Conservation (phyloP, 495 filamentous ascomycete genomes). For the Friedmanniomyces simplex region DNA sequence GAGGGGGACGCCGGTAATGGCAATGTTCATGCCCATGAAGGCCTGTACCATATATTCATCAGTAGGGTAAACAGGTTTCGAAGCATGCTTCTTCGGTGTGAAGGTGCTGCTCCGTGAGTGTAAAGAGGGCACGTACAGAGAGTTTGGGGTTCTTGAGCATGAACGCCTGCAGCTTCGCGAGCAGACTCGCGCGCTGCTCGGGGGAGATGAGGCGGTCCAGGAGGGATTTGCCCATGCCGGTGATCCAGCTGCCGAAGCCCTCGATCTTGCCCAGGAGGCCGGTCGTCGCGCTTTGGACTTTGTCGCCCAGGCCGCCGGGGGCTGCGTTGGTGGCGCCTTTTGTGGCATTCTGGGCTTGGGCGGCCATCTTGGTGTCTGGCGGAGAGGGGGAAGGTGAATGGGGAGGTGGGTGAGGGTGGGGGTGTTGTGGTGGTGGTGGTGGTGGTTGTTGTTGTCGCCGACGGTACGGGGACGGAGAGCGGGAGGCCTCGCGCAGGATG, state of each 20-base stretch:
- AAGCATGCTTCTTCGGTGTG: too few relatives aligned
- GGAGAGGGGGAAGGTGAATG: not conserved
- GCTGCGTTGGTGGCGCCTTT: not conserved
- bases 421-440: not conserved
- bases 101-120: too few relatives aligned
- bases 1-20: slow-evolving; percentile 48
- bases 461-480: slow-evolving; percentile 5
- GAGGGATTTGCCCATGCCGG: slow-evolving; percentile 13
- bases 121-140: slow-evolving; percentile 22
- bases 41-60: slow-evolving; percentile 21
- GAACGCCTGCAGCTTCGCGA: slow-evolving; percentile 27
- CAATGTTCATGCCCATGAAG: slow-evolving; percentile 46
- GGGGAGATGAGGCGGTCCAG: slow-evolving; percentile 30
- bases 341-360: not conserved
- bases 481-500: slow-evolving; percentile 10
- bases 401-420: not conserved
- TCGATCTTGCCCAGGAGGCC: slow-evolving; percentile 13
- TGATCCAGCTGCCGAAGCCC: slow-evolving; percentile 16
- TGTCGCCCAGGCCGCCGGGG: slow-evolving; percentile 2
- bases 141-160: slow-evolving; percentile 32
- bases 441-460: not conserved
- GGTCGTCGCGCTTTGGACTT: slow-evolving; percentile 7
- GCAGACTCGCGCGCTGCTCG: slow-evolving; percentile 27
- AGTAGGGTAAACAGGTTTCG: too few relatives aligned
- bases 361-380: slow-evolving; percentile 6